Evolutionary conservation across 1,284 basidiomycete species (phyloP).

Genomic region (Papiliotrema flavescens): DNA sequence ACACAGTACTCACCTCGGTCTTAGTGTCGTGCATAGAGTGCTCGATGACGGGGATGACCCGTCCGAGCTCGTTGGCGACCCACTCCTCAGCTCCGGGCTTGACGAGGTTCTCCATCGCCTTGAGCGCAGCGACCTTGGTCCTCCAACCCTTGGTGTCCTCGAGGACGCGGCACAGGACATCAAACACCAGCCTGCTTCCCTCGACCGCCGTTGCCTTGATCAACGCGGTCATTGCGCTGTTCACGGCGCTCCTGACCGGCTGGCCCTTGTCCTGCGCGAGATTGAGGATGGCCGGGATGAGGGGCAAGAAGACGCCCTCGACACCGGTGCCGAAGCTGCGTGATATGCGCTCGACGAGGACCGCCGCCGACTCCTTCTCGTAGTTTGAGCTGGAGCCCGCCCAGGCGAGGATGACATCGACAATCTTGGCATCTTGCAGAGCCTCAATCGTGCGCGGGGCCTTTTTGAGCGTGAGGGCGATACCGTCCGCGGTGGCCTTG

Average conservation of each 20-base stretch:
- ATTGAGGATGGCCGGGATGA: slow-evolving; percentile 75
- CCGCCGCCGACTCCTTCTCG: slow-evolving; percentile 86
- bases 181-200: slow-evolving; percentile 70
- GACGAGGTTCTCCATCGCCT: slow-evolving; percentile 74
- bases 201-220: slow-evolving; percentile 82
- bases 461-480: slow-evolving; percentile 42
- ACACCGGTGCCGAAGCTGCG: slow-evolving; percentile 67
- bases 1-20: slow-evolving; percentile 64
- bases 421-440: slow-evolving; percentile 48
- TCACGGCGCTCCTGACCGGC: slow-evolving; percentile 78
- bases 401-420: slow-evolving; percentile 66
- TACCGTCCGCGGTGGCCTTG: slow-evolving; percentile 44
- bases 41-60: slow-evolving; percentile 82
- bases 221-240: slow-evolving; percentile 77
- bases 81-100: slow-evolving; percentile 66
- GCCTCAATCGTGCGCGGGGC: slow-evolving; percentile 38
- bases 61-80: slow-evolving; percentile 79
- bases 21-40: slow-evolving; percentile 97
- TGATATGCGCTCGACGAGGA: slow-evolving; percentile 76
- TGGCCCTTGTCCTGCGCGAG: slow-evolving; percentile 93
- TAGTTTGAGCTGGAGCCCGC: slow-evolving; percentile 82
- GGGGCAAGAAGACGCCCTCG: slow-evolving; percentile 77
- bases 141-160: slow-evolving; percentile 85
- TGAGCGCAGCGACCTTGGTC: slow-evolving; percentile 89
- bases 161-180: slow-evolving; percentile 66